These are phyloP conservation scores for Bjerkandera adusta DNA, from an alignment of 1,284 basidiomycete species.

Conservation along the genomic window DNA sequence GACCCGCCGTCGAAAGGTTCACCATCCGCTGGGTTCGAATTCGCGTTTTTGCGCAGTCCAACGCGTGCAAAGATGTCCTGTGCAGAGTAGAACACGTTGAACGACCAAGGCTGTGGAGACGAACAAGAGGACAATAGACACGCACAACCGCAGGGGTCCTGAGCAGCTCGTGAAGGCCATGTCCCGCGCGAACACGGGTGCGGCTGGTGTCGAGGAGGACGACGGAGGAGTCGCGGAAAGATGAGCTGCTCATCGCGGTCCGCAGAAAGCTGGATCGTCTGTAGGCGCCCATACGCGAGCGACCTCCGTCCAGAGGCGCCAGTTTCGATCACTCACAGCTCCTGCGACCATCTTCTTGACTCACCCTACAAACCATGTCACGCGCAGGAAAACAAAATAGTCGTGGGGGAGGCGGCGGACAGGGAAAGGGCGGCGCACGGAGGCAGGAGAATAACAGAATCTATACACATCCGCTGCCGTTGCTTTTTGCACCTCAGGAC, in stretches of 20 bases:
- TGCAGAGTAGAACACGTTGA: constrained; percentile 19
- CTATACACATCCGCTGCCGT: constrained; percentile 64
- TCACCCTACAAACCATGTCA: too few species aligned
- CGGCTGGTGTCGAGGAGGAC: constrained; percentile 80
- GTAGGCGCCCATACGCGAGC: background rate
- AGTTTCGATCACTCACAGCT: too few species aligned
- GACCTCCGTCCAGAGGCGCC: too few species aligned
- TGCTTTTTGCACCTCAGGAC: constrained; percentile 48
- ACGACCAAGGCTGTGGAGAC: constrained; percentile 12
- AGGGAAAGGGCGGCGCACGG: constrained; percentile 48
- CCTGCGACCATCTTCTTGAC: too few species aligned
- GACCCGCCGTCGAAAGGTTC: constrained; percentile 31
- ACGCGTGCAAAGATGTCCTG: constrained; percentile 76
- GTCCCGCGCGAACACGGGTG: constrained; percentile 70
- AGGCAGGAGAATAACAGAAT: constrained; percentile 63
- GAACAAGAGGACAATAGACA: constrained; percentile 18
- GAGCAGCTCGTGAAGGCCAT: constrained; percentile 81
- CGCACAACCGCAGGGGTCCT: constrained; percentile 72
- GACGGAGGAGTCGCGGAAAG: constrained; percentile 80
- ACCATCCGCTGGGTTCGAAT: constrained; percentile 13
- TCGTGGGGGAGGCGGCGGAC: too few species aligned
- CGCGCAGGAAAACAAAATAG: too few species aligned
- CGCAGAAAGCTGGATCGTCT: too few species aligned
- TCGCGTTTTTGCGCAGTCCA: constrained; percentile 52
- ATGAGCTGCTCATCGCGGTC: constrained; percentile 34